Base-by-base conservation (phyloP, 2,329 filamentous ascomycete genomes). In the Calonectria montana region DNA sequence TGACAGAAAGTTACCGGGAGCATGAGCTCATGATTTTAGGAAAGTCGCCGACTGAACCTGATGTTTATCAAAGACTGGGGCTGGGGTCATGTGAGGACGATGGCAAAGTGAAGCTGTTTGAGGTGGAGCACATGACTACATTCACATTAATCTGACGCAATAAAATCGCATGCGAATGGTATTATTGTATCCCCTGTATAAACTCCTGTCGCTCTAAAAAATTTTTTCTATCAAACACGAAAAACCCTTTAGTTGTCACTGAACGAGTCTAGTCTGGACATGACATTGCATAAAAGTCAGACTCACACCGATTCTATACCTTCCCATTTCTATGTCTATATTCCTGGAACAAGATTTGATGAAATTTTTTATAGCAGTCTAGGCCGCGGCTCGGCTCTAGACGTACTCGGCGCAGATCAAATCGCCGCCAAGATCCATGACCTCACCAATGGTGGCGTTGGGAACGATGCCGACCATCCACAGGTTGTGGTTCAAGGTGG, bases 371-470 rank as follows among this genome's bases (percentile, higher is more conserved):
- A 18, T 18, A 18, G 2, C 15, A 8, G 9, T 37, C 53, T 23
- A 16, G n/a, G 8, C 37, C 5, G 5, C 9, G 13, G 4, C 13
- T 21, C 5, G 3, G 15, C n/a, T 27, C 29, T 69, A 76, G 23
- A 77, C 31, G 25, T 77, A 76, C 50, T 77, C 75, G 29, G 71
- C 70, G 57, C 75, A 76, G 25, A 71, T 67, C 6, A 72, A 47
- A 21, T 74, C 70, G 6, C 73, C 61, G 4, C 71, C 61, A 2
- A 77, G n/a, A 43, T 77, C 74, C 74, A 76, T 77, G 13, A 77
- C 62, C 23, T 76, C 75, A 27, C 31, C 53, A 27, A 77, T 70
- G 2, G 70, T 81, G 37, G 84, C 84, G 5, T 73, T 74, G 3
- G 64, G 67, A 13, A 64, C 47, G 3, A 73, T 64, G 1, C 62